Base-by-base conservation (phyloP, 2,329 filamentous ascomycete genomes). In the Ceratocystis harringtonii region DNA sequence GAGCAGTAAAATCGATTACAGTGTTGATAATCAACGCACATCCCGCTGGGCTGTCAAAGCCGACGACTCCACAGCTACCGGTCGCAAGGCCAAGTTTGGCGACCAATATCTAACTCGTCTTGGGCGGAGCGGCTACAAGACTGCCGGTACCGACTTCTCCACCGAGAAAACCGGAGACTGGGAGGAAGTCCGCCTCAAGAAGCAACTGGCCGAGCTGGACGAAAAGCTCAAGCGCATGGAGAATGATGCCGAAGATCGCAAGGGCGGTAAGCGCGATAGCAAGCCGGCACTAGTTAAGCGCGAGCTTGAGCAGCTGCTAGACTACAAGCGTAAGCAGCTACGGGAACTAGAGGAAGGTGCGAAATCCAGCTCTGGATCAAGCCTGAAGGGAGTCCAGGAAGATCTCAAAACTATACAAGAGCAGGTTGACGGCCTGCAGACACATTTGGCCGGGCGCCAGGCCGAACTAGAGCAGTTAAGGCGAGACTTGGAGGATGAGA, bases 1-100 rank as follows among this genome's bases (percentile, higher is more conserved):
- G 77, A 88, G 90, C 73, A 95, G 95, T 73, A 85, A 95, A 75
- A 97, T 99, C 74, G 91, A 96, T 76, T 99, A 97, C 78, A 90
- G 96, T 72, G 74, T 97, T 68, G 90, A 95, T 74, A 87, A 88
- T 71, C 83, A 88, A 68, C 80, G 81, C 66, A 84, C 84, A 48
- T 88, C 88, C 68, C 85, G 87, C 71, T 95, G 91, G 88, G 90
- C 89, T 1, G 82, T 84, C 68, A 84, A 87, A 69, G 84, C 86
- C 61, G 89, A 92, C 72, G 90, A 95, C 63, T 83, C 83, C 69
- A 96, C 92, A 0, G 78, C 83, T 44, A 94, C 90, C 0, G 92
- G 92, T 66, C 88, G 89, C 72, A 99, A 99, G 78, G 88, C 91
- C 71, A 96, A 96, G 77, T 99, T 99, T 73, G 94, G 94, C 69